These are phyloP conservation scores for Colletotrichum destructivum DNA, from an alignment of 2,329 filamentous ascomycete species.

Conservation along the genomic window DNA sequence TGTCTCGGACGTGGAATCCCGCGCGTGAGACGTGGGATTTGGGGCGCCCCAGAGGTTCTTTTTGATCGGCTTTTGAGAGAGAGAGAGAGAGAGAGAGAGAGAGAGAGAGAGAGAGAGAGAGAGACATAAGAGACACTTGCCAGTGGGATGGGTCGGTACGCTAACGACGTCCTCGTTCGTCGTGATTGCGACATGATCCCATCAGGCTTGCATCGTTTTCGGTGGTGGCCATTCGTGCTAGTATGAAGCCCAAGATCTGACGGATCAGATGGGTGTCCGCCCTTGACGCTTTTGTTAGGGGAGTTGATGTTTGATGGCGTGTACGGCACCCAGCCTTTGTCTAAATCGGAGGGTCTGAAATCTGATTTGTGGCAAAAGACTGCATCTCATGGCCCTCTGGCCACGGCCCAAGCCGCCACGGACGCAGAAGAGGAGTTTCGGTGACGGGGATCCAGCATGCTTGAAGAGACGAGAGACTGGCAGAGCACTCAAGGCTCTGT, in stretches of 20 bases:
- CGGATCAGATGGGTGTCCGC: not conserved
- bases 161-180: not conserved
- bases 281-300: not conserved
- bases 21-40: slow-evolving; percentile 1
- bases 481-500: too few relatives aligned
- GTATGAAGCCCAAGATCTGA: not conserved
- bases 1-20: slow-evolving; percentile 15
- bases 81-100: not conserved
- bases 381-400: too few relatives aligned
- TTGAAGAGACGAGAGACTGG: too few relatives aligned
- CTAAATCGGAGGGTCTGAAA: too few relatives aligned
- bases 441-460: too few relatives aligned
- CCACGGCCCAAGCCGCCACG: too few relatives aligned
- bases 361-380: too few relatives aligned
- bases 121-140: too few relatives aligned
- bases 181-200: not conserved
- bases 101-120: too few relatives aligned
- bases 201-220: slow-evolving; percentile 1
- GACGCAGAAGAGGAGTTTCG: too few relatives aligned
- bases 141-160: not conserved
- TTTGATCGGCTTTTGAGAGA: not conserved
- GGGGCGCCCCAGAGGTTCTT: not conserved
- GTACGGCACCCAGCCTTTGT: not conserved
- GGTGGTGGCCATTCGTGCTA: not conserved
- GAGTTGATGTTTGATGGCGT: not conserved